These are phyloP conservation scores for Phytophthora meadii DNA, from an alignment of 352 stramenopile genomes.

Conservation along the genomic window DNA sequence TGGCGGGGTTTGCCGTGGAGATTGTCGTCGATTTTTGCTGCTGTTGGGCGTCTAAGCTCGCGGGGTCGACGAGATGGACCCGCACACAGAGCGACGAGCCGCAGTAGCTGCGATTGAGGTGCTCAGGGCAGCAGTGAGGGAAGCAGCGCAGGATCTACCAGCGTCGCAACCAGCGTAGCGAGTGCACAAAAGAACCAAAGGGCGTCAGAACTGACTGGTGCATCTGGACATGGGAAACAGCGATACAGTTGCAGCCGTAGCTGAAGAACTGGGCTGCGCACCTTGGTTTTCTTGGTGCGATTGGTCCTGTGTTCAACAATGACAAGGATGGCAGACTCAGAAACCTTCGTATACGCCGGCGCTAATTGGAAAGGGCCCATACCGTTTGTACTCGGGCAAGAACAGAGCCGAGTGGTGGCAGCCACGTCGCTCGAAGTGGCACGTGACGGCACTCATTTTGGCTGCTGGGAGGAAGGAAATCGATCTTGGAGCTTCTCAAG, in stretches of 20 bases:
- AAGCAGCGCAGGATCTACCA: constrained; percentile 74
- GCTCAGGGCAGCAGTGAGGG: constrained; percentile 71
- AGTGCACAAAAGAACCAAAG: constrained; percentile 2
- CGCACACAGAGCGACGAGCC: constrained; percentile 56
- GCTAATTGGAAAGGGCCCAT: neutral
- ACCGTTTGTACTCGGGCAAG: constrained; percentile 56
- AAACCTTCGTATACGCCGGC: too few species aligned
- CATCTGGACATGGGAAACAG: neutral
- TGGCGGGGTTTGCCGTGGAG: constrained; percentile 17
- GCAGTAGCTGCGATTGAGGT: constrained; percentile 78
- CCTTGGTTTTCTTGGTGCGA: constrained; percentile 41
- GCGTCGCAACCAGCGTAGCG: neutral
- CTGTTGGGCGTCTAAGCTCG: constrained; percentile 31
- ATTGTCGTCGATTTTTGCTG: constrained; percentile 5
- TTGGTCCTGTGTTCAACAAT: constrained; percentile 26
- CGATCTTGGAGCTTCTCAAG: too few species aligned
- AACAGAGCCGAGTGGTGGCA: constrained; percentile 59
- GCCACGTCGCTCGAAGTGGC: constrained; percentile 46
- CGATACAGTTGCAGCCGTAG: constrained; percentile 2
- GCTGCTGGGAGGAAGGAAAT: neutral
- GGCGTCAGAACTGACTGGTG: neutral
- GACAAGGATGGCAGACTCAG: constrained; percentile 7
- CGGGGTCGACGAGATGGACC: constrained; percentile 31
- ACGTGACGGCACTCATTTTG: constrained; percentile 39
- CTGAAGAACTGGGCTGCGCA: constrained; percentile 7